phyloP scores from a whole-genome alignment of 768 basidiomycete species.

The Ramaria rubella region DNA sequence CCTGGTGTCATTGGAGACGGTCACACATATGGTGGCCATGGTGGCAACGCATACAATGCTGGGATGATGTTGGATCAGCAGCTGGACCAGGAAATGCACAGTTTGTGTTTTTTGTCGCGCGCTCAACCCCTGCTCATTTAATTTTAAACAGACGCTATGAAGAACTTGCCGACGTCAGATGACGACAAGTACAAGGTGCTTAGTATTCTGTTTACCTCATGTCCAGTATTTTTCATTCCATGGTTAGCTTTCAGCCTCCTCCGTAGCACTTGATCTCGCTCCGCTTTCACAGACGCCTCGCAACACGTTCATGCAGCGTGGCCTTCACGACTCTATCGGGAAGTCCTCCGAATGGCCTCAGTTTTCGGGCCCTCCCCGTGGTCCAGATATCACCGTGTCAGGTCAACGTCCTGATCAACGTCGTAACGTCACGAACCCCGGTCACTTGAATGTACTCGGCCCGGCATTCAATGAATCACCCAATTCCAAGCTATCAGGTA shows the following conservation, averaged over 20 bases:
- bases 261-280: conserved; percentile 89
- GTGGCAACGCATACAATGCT: conserved; percentile 61
- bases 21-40: conserved; percentile 41
- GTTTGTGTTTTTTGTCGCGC: conserved; percentile 38
- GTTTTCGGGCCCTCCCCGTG: conserved; percentile 60
- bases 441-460: conserved; percentile 43
- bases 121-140: not conserved
- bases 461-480: conserved; percentile 45
- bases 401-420: conserved; percentile 43
- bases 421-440: conserved; percentile 70
- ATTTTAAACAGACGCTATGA: conserved; percentile 76
- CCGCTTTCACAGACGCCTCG: conserved; percentile 79
- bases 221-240: not conserved
- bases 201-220: conserved; percentile 37
- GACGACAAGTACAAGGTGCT: conserved; percentile 69
- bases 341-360: conserved; percentile 93
- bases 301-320: conserved; percentile 47
- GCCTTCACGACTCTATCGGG: conserved; percentile 47
- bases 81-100: conserved; percentile 90
- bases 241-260: conserved; percentile 70
- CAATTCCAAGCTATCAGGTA: conserved; percentile 34
- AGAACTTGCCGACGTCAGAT: conserved; percentile 79
- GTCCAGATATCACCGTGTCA: conserved; percentile 48
- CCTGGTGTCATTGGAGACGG: conserved; percentile 8
- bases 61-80: conserved; percentile 93